Evolutionary conservation across 176 grass and related monocot genomes (phyloP).

Genomic region (Chrysopogon serrulatus): DNA sequence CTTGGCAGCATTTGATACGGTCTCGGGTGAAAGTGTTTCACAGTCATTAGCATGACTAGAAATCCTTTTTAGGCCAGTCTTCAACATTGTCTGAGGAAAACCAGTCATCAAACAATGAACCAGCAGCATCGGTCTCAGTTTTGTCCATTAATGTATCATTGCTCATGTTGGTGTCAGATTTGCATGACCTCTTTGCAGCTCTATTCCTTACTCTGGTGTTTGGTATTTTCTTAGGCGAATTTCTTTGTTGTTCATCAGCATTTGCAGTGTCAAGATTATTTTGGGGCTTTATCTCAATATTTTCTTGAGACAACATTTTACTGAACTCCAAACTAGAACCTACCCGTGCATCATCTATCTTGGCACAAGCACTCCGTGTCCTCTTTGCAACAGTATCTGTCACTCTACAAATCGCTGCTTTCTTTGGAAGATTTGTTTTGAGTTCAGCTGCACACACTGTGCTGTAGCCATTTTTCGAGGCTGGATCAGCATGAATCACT

Average conservation of each 20-base stretch:
- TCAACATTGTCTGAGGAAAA: constrained; percentile 23
- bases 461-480: not conserved
- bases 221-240: constrained; percentile 10
- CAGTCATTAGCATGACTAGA: constrained; percentile 22
- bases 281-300: not conserved
- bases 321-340: constrained; percentile 21
- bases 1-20: constrained; percentile 32
- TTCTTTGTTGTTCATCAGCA: constrained; percentile 31
- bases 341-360: not conserved
- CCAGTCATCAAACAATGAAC: constrained; percentile 19
- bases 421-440: constrained; percentile 8
- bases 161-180: constrained; percentile 13
- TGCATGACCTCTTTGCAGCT: constrained; percentile 12
- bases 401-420: not conserved
- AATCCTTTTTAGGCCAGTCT: constrained; percentile 21
- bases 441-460: not conserved
- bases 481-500: not conserved
- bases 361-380: not conserved
- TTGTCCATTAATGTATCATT: constrained; percentile 15
- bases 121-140: not conserved
- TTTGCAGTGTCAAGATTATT: constrained; percentile 10
- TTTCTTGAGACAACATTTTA: constrained; percentile 24
- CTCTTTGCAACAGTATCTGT: constrained; percentile 22
- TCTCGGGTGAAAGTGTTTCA: constrained; percentile 20
- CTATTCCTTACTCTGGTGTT: constrained; percentile 21